Evolutionary conservation across 2,329 filamentous ascomycete genomes (phyloP).

Genomic region (Ceratocystis huliohia): DNA sequence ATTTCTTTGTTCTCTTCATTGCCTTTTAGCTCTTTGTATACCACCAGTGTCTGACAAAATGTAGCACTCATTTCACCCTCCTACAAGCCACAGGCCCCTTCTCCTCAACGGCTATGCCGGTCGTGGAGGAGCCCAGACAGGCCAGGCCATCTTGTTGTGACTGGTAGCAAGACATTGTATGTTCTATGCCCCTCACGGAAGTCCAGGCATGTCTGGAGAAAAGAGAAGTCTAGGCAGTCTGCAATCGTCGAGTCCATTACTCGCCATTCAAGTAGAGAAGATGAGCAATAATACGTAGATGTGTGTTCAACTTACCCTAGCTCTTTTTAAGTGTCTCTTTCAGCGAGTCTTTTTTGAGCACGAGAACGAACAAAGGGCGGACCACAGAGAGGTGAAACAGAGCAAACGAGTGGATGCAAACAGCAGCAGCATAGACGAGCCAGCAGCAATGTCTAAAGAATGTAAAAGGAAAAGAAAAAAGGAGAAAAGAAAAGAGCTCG

Average conservation of each 20-base stretch:
- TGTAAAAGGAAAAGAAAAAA: background rate
- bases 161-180: background rate
- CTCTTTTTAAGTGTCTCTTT: background rate
- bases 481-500: background rate
- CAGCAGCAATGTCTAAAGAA: background rate
- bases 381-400: conserved; percentile 5
- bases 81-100: background rate
- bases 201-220: background rate
- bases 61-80: background rate
- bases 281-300: too few relatives aligned
- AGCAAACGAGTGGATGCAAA: background rate
- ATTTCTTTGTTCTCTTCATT: background rate
- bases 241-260: background rate
- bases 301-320: too few relatives aligned
- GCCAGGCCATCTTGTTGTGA: background rate
- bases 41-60: background rate
- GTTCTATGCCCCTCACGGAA: background rate
- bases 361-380: background rate
- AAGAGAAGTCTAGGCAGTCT: background rate
- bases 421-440: background rate
- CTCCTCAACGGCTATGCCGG: background rate
- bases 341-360: background rate
- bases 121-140: too few relatives aligned
- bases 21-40: background rate
- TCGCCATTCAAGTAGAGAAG: background rate